These are phyloP conservation scores for Scleroderma citrinum DNA, from an alignment of 768 basidiomycete genomes.

Conservation along the genomic window DNA sequence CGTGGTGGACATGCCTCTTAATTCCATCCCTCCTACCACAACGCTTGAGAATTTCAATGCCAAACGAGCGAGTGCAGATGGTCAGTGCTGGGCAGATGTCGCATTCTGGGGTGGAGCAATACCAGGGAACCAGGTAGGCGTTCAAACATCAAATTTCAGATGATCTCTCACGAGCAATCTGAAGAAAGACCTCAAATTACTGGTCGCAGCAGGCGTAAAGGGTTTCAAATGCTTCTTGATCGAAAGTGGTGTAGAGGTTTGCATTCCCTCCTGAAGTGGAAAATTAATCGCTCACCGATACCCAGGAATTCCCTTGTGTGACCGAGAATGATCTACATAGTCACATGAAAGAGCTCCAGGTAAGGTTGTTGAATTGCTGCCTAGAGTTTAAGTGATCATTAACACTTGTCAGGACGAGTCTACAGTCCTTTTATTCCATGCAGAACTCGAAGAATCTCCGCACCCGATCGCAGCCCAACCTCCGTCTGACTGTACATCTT, in stretches of 20 bases:
- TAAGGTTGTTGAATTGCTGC: constrained; percentile 19
- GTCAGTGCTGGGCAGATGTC: constrained; percentile 70
- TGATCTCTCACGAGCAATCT: neutral
- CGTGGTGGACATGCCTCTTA: constrained; percentile 95
- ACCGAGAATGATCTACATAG: constrained; percentile 55
- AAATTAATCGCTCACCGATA: constrained; percentile 4
- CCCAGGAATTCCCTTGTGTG: constrained; percentile 90
- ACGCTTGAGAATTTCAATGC: constrained; percentile 66
- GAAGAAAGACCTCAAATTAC: constrained; percentile 67
- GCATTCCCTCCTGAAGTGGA: constrained; percentile 7
- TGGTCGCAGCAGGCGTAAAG: constrained; percentile 77
- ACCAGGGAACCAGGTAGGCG: constrained; percentile 75
- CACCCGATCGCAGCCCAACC: constrained; percentile 11
- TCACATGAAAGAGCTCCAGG: constrained; percentile 76
- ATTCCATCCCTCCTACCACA: constrained; percentile 94
- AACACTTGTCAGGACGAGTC: constrained; percentile 44
- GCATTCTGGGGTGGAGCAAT: constrained; percentile 88
- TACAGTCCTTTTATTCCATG: constrained; percentile 85
- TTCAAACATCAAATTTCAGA: neutral
- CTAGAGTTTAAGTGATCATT: constrained; percentile 8
- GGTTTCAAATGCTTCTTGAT: constrained; percentile 98
- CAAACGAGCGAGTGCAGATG: constrained; percentile 67
- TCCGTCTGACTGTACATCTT: constrained; percentile 45
- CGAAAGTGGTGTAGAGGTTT: constrained; percentile 90
- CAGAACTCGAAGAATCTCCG: constrained; percentile 59